Conservation (phyloP, 495 filamentous ascomycete genomes). For the Recurvomyces mirabilis region DNA sequence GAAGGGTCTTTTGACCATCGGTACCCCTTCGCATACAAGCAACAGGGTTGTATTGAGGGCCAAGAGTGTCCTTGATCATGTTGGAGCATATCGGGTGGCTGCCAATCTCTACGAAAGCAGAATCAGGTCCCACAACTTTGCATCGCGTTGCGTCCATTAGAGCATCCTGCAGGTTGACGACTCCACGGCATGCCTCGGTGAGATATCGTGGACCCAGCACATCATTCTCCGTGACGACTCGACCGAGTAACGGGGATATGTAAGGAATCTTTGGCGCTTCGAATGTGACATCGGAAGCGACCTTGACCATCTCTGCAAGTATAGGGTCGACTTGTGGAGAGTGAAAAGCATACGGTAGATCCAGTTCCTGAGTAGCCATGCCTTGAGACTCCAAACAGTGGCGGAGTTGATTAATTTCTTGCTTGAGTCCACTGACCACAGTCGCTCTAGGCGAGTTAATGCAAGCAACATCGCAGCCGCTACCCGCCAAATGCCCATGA, state of each 20-base stretch:
- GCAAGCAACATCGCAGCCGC: conserved; percentile 29
- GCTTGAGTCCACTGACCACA: conserved; percentile 26
- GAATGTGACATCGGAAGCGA: conserved; percentile 49
- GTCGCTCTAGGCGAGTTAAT: conserved; percentile 29
- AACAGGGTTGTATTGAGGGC: conserved; percentile 1
- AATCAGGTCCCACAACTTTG: conserved; percentile 20
- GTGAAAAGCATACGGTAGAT: conserved; percentile 73
- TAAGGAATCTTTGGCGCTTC: conserved; percentile 52
- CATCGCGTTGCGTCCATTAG: conserved; percentile 28
- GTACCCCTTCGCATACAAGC: conserved; percentile 7
- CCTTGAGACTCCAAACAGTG: conserved; percentile 14
- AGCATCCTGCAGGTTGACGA: conserved; percentile 61
- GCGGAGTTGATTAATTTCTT: conserved; percentile 16
- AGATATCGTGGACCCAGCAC: conserved; percentile 52
- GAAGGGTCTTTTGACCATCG: conserved; percentile 12
- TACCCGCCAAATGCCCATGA: neutral
- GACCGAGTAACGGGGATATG: conserved; percentile 57
- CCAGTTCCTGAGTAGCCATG: conserved; percentile 39
- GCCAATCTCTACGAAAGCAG: conserved; percentile 35
- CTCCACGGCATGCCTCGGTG: conserved; percentile 51
- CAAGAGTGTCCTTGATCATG: conserved; percentile 21
- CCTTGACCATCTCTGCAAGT: conserved; percentile 50
- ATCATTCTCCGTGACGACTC: conserved; percentile 44
- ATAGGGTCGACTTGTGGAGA: conserved; percentile 71
- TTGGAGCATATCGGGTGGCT: conserved; percentile 30